Evolutionary conservation across 2,329 filamentous ascomycete genomes (phyloP), one percentile per base, ranked within the genome.

Genomic region (Cyphellophora attinorum): DNA sequence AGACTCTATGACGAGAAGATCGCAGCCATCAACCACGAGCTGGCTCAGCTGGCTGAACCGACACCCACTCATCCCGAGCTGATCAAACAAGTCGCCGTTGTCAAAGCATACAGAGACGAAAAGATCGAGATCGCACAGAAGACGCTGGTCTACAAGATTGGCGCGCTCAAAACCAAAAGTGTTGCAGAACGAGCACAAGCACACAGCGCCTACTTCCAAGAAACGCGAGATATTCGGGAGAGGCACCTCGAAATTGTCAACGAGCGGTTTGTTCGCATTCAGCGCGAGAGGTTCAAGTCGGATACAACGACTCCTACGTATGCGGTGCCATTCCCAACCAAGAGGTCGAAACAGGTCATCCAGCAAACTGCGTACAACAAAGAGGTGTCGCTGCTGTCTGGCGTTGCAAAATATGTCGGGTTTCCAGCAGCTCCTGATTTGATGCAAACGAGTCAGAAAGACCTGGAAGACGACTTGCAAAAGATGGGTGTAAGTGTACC

Each of bases 361-460:
- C 83, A 95, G 43, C 88, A 93, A 48, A 74, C 86, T 32, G 82
- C 88, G 30, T 96, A 96, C 64, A 96, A 94, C 56, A 83, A 81
- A 46, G 91, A 98, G 56, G 88, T 98, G 4, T 93, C 88, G 0
- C 76, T 95, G 17, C 65, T 98, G 38, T 80, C 88, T 5, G 89
- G 89, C 23, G 71, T 96, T 33, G 88, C 89, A 21, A 96, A 95
- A 61, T 88, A 95, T 56, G 79, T 93, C 51, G 91, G 91, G 15
- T 98, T 98, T 60, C 91, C 91, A 21, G 88, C 89, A 19, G 91
- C 88, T n/a, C 91, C 91, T 13, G 72, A 83, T 19, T 80, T 98
- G 60, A 69, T 69, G 38, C 73, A 82, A 27, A 82, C 84, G 16
- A 79, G 80, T 23, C 59, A 72, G 14, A 66, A 72, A 8, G 85